Conservation (phyloP, 495 filamentous ascomycete species). For the Geopyxis carbonaria region DNA sequence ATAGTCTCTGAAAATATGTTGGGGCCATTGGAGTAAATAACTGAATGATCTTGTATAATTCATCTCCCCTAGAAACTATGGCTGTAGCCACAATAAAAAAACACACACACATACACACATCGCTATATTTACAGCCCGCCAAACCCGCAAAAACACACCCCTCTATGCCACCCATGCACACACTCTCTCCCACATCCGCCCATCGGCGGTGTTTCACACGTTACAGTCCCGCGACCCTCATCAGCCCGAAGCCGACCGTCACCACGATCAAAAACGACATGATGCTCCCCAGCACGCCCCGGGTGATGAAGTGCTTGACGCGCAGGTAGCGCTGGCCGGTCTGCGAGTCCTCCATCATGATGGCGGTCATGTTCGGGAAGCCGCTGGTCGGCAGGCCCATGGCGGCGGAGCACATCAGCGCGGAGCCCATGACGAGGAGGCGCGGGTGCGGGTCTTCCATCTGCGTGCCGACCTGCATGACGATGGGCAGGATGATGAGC, state of each 20-base stretch:
- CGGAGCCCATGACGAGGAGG: constrained; percentile 69
- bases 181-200: too few species aligned
- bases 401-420: constrained; percentile 47
- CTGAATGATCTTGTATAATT: too few species aligned
- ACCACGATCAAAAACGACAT: constrained; percentile 69
- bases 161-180: too few species aligned
- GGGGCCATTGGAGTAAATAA: too few species aligned
- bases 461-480: constrained; percentile 60
- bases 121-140: too few species aligned
- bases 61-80: too few species aligned
- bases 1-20: too few species aligned
- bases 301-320: constrained; percentile 83
- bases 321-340: constrained; percentile 81
- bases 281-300: constrained; percentile 73
- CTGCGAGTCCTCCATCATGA: constrained; percentile 94
- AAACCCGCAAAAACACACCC: too few species aligned
- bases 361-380: constrained; percentile 99
- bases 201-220: too few species aligned
- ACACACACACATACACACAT: too few species aligned
- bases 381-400: constrained; percentile 92
- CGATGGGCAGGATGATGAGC: constrained; percentile 83
- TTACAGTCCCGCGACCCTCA: constrained; percentile 61
- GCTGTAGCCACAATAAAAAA: too few species aligned
- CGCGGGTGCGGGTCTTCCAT: constrained; percentile 89
- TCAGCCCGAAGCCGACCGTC: constrained; percentile 70